phyloP scores from a whole-genome alignment of 2,329 filamentous ascomycete species.

The Fusarium citri region DNA sequence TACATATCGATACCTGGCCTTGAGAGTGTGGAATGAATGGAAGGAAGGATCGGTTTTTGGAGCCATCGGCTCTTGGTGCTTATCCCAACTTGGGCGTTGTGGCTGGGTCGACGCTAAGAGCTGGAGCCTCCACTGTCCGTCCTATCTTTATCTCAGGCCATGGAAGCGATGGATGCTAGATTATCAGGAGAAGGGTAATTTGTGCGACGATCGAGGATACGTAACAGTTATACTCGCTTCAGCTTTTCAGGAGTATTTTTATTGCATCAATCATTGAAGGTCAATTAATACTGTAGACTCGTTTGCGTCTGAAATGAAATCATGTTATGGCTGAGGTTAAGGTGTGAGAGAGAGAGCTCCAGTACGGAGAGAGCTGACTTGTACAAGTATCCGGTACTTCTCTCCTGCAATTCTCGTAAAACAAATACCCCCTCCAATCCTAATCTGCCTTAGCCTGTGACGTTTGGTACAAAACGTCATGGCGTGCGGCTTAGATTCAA shows the following conservation, averaged over 20 bases:
- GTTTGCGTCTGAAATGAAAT: neutral
- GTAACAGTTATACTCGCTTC: neutral
- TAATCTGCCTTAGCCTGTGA: conserved; percentile 22
- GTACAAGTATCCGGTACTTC: conserved; percentile 27
- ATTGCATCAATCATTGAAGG: too few relatives aligned
- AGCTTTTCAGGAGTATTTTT: neutral
- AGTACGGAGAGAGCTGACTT: neutral
- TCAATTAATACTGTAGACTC: neutral
- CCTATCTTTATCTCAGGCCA: conserved; percentile 41
- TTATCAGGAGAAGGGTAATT: conserved; percentile 18
- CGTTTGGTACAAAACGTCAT: conserved; percentile 37
- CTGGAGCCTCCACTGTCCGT: conserved; percentile 12
- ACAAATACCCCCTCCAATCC: conserved; percentile 14
- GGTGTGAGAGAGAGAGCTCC: neutral
- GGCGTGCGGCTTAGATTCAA: conserved; percentile 39
- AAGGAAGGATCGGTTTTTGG: conserved; percentile 6
- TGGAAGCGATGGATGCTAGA: conserved; percentile 5
- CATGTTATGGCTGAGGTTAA: neutral
- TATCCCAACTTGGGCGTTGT: conserved; percentile 19
- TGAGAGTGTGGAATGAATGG: conserved; percentile 28
- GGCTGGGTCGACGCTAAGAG: conserved; percentile 38
- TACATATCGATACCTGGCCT: conserved; percentile 10
- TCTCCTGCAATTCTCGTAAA: conserved; percentile 40
- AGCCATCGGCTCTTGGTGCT: conserved; percentile 7
- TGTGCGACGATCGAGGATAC: neutral